These are phyloP conservation scores for Solanum pinnatisectum DNA, from an alignment of 257 asterid species.

Conservation along the genomic window DNA sequence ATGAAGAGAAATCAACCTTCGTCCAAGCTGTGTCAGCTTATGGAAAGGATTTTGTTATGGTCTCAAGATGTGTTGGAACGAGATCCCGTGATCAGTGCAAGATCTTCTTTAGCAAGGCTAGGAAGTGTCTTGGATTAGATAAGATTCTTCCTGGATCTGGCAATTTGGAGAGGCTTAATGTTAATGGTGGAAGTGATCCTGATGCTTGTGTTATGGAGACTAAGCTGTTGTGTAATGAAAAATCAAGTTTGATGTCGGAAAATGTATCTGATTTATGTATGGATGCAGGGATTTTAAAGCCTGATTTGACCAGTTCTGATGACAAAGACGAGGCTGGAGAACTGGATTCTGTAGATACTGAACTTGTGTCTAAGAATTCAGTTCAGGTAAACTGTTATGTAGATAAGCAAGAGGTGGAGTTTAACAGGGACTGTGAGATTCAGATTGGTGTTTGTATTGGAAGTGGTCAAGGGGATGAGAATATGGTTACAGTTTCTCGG, in stretches of 20 bases:
- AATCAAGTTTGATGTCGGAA: constrained; percentile 35
- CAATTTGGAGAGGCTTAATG: constrained; percentile 28
- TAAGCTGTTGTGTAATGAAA: constrained; percentile 28
- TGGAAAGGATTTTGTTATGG: constrained; percentile 73
- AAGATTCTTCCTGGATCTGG: constrained; percentile 28
- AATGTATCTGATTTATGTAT: constrained; percentile 15
- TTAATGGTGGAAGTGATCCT: constrained; percentile 51
- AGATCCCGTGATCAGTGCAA: constrained; percentile 79
- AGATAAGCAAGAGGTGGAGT: constrained; percentile 27
- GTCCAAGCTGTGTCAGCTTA: constrained; percentile 59
- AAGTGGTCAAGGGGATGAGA: constrained; percentile 11
- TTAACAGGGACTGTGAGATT: constrained; percentile 15
- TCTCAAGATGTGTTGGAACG: constrained; percentile 57
- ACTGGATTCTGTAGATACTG: constrained; percentile 24
- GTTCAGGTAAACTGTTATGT: constrained; percentile 6
- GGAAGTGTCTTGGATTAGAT: constrained; percentile 77
- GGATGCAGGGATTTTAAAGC: constrained; percentile 17
- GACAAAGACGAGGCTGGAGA: constrained; percentile 18
- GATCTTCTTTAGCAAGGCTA: constrained; percentile 77
- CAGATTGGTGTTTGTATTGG: constrained; percentile 9
- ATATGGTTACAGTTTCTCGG: constrained; percentile 9
- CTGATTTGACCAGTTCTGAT: constrained; percentile 25
- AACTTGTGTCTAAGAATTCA: constrained; percentile 11
- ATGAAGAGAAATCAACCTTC: constrained; percentile 70
- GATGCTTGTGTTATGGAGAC: constrained; percentile 59